Percentiles rank a stretch among this genome's conserved stretches.
phyloP scores from a whole-genome alignment of 306 rosid genomes.

The Vigna unguiculata region DNA sequence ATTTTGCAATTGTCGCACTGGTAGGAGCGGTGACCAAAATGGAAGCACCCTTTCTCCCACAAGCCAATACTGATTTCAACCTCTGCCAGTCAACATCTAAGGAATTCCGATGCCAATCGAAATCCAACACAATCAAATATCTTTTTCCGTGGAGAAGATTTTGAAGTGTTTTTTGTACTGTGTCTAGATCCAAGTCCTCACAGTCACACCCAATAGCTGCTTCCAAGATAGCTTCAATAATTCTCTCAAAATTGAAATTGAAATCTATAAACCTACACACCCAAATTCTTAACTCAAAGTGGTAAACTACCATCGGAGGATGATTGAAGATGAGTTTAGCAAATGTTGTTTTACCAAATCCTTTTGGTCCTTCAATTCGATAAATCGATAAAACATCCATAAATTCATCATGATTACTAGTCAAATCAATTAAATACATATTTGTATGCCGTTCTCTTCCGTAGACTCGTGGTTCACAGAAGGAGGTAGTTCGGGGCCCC shows the following conservation, averaged over 20 bases:
- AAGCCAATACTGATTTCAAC: slow-evolving; percentile 38
- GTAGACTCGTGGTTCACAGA: slow-evolving; percentile 3
- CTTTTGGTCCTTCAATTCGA: slow-evolving; percentile 31
- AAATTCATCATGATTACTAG: background rate
- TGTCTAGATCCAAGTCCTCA: background rate
- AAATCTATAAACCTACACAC: slow-evolving; percentile 33
- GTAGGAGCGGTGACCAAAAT: slow-evolving; percentile 35
- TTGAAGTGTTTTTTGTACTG: background rate
- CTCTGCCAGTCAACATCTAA: background rate
- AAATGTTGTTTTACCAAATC: slow-evolving; percentile 49
- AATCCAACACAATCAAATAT: slow-evolving; percentile 53
- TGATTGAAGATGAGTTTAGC: slow-evolving; percentile 33
- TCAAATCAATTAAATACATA: slow-evolving; percentile 10
- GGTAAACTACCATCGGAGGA: slow-evolving; percentile 1
- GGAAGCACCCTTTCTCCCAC: slow-evolving; percentile 48
- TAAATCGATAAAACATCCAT: background rate
- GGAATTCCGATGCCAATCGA: no score
- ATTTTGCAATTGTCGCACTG: no score
- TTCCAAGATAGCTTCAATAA: slow-evolving; percentile 14
- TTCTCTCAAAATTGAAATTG: slow-evolving; percentile 1
- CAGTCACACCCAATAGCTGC: background rate
- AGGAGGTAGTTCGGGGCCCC: slow-evolving; percentile 28
- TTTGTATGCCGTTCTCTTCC: slow-evolving; percentile 38
- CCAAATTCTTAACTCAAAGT: slow-evolving; percentile 41
- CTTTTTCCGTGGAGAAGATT: slow-evolving; percentile 15